Percentiles rank a stretch among this genome's conserved stretches.
These are phyloP conservation scores for Aspergillus latus DNA, from an alignment of 2,329 filamentous ascomycete genomes.

Conservation along the genomic window DNA sequence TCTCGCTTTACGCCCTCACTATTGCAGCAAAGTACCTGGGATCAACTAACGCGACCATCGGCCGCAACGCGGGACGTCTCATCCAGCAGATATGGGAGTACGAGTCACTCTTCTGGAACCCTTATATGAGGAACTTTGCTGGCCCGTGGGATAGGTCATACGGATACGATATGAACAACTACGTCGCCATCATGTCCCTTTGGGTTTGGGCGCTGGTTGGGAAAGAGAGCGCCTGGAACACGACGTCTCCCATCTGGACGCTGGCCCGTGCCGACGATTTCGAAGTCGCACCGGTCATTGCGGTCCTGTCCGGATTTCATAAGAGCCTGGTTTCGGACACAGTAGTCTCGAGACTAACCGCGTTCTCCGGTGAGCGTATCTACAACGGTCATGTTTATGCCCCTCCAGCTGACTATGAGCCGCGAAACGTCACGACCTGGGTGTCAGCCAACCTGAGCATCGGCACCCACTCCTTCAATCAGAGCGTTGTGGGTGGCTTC, in stretches of 20 bases:
- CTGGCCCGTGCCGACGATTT: slow-evolving; percentile 63
- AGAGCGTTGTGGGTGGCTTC: slow-evolving; percentile 58
- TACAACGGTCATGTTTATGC: slow-evolving; percentile 57
- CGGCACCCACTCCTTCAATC: slow-evolving; percentile 59
- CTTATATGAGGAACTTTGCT: slow-evolving; percentile 60
- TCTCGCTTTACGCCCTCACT: slow-evolving; percentile 59
- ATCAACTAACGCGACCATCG: slow-evolving; percentile 54
- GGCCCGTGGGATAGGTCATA: slow-evolving; percentile 66
- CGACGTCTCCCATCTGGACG: slow-evolving; percentile 44
- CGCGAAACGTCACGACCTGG: slow-evolving; percentile 62
- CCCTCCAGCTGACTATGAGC: slow-evolving; percentile 57
- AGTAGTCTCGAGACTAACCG: slow-evolving; percentile 32
- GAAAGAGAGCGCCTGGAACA: slow-evolving; percentile 22
- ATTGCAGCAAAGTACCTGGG: slow-evolving; percentile 60
- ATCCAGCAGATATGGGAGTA: slow-evolving; percentile 55
- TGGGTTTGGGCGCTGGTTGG: slow-evolving; percentile 57
- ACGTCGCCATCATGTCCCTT: slow-evolving; percentile 58
- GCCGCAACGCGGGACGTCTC: slow-evolving; percentile 53
- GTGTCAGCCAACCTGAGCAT: slow-evolving; percentile 58
- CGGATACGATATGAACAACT: slow-evolving; percentile 64
- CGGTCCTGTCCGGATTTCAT: slow-evolving; percentile 55
- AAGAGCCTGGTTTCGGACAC: slow-evolving; percentile 35
- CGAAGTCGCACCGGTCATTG: slow-evolving; percentile 58
- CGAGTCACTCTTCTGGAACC: slow-evolving; percentile 57
- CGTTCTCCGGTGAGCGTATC: slow-evolving; percentile 55